Evolutionary conservation across 495 filamentous ascomycete species (phyloP), one percentile per base, ranked within the genome.

Genomic region (Parathielavia hyrcaniae): DNA sequence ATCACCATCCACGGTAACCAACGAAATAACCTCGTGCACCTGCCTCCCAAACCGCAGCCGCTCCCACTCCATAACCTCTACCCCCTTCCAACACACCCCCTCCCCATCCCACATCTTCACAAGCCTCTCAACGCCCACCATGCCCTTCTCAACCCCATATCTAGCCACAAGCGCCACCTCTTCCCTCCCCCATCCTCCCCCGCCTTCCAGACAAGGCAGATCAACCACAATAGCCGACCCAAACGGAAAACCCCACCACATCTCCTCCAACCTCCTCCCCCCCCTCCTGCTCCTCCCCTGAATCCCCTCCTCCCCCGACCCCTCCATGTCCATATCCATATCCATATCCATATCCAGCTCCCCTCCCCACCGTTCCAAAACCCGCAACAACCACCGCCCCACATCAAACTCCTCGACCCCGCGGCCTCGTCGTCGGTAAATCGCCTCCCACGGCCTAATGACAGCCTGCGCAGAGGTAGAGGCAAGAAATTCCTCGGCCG

Each of bases 1-100:
- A n/a, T n/a, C n/a, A n/a, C 53, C 52, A 35, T 47, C 36, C 1
- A 75, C 61, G 41, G 39, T 59, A 26, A 77, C 73, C 16, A 77
- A 60, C 13, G 70, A 67, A 17, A 76, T 74, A 9, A 69, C 70
- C 43, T 77, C 75, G 45, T 77, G 75, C 17, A 75, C 49, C 51
- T 76, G 67, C 44, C 58, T 60, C 48, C 63, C 45, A 23, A 77
- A 67, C 36, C 65, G 53, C 50, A 76, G 43, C 44, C 69, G 61
- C 44, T 64, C 66, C 60, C 70, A 69, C 45, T 75, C 69, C 17
- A 77, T 36, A 0, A 64, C 60, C 35, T 59, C 49, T 16, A 73
- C 70, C 53, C 72, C 73, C 0, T 62, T 60, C 22, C 64, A 61
- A 2, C 36, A 53, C 0, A 53, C 39, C 8, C 62, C 19, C 0